phyloP scores from a whole-genome alignment of 768 basidiomycete genomes.

The Fibroporia radiculosa region DNA sequence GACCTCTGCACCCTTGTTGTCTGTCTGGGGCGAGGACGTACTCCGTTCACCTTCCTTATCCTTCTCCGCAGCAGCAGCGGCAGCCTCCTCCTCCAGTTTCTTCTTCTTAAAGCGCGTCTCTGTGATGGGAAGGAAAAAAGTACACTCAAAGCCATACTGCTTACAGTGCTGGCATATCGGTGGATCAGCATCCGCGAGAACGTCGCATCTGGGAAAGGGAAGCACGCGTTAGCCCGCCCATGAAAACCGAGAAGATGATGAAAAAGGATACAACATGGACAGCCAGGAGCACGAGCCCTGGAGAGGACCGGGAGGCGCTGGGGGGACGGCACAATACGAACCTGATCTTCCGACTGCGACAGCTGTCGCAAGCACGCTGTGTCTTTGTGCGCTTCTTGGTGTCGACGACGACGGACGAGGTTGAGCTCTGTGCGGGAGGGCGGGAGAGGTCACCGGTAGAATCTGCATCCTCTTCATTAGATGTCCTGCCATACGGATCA shows the following conservation, averaged over 20 bases:
- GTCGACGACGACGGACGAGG: constrained; percentile 29
- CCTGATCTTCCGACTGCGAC: constrained; percentile 86
- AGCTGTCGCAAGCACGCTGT: constrained; percentile 87
- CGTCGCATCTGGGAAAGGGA: constrained; percentile 59
- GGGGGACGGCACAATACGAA: constrained; percentile 19
- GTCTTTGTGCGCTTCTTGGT: constrained; percentile 89
- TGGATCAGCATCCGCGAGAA: constrained; percentile 70
- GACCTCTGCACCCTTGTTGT: constrained; percentile 43
- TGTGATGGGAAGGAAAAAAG: constrained; percentile 96
- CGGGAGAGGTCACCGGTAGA: constrained; percentile 21
- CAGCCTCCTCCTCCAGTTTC: constrained; percentile 65
- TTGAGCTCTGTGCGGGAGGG: constrained; percentile 17
- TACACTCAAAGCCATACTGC: constrained; percentile 89
- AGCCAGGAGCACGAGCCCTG: constrained; percentile 1
- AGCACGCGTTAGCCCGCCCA: constrained; percentile 11
- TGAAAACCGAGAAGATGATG: neutral
- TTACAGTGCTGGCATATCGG: constrained; percentile 91
- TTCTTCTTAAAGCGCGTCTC: constrained; percentile 99
- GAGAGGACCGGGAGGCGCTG: neutral
- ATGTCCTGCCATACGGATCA: constrained; percentile 1
- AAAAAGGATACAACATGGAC: constrained; percentile 6
- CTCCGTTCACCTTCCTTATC: constrained; percentile 28
- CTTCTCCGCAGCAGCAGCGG: constrained; percentile 23
- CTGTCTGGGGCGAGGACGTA: constrained; percentile 39
- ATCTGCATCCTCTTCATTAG: constrained; percentile 36